phyloP scores from a whole-genome alignment of 2,329 filamentous ascomycete species.

The Zasmidium citrigriseum region DNA sequence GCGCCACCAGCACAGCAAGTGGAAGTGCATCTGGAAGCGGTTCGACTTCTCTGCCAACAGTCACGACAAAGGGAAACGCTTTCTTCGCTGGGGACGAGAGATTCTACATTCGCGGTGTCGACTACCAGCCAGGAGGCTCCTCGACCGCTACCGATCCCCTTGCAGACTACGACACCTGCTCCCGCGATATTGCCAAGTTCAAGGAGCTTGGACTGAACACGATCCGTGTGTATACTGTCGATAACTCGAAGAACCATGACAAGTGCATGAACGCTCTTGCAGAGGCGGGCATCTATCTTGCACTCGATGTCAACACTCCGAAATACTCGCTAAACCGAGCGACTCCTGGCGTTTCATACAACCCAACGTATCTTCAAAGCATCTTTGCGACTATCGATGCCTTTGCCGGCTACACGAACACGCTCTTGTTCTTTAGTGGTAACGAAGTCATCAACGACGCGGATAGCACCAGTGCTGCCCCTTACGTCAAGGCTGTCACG shows the following conservation, averaged over 20 bases:
- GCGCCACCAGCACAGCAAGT: constrained; percentile 25
- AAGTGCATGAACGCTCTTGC: constrained; percentile 79
- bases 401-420: constrained; percentile 81
- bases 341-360: constrained; percentile 73
- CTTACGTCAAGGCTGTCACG: constrained; percentile 68
- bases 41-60: constrained; percentile 49
- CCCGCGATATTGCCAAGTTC: constrained; percentile 78
- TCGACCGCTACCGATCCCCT: constrained; percentile 70
- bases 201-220: constrained; percentile 84
- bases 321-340: constrained; percentile 81
- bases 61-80: constrained; percentile 62
- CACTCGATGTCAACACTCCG: constrained; percentile 85
- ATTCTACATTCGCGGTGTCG: constrained; percentile 61
- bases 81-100: constrained; percentile 63
- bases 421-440: constrained; percentile 76
- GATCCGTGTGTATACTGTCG: constrained; percentile 87
- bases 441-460: constrained; percentile 72
- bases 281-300: constrained; percentile 85
- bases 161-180: constrained; percentile 67
- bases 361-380: constrained; percentile 77
- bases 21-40: constrained; percentile 38
- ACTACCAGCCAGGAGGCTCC: constrained; percentile 56
- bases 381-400: constrained; percentile 85
- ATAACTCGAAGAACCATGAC: constrained; percentile 78
- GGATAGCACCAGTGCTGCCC: constrained; percentile 61